Percentiles rank a stretch among this genome's conserved stretches.
Evolutionary conservation across 108 stramenopile species (phyloP).

Genomic region (Cyclostephanos tholiformis): DNA sequence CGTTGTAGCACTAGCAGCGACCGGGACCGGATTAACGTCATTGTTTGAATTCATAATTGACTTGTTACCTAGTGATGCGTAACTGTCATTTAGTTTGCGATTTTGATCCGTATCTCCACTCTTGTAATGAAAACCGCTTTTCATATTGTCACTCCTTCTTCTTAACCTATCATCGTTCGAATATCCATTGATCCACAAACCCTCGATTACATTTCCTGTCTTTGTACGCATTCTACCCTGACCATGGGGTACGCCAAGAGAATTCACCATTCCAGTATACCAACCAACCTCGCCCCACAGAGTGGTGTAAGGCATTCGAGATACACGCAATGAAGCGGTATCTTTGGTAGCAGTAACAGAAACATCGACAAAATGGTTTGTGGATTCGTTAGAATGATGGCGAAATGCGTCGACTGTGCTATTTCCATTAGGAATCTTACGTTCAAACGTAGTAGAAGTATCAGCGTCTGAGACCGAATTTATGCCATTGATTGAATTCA

Average conservation of each 20-base stretch:
- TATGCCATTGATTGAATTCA: too few relatives aligned
- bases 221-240: slow-evolving; percentile 57
- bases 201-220: slow-evolving; percentile 20
- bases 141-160: slow-evolving; percentile 13
- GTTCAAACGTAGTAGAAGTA: background rate
- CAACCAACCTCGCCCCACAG: slow-evolving; percentile 59
- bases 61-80: too few relatives aligned
- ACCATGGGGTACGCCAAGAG: slow-evolving; percentile 53
- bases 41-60: too few relatives aligned
- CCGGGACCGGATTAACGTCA: background rate
- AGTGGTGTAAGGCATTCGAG: slow-evolving; percentile 30
- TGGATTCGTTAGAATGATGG: background rate
- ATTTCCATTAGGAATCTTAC: background rate
- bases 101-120: slow-evolving; percentile 8
- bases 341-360: slow-evolving; percentile 2
- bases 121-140: slow-evolving; percentile 11
- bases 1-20: background rate
- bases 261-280: slow-evolving; percentile 55
- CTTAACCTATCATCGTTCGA: slow-evolving; percentile 16
- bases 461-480: background rate
- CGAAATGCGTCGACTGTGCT: background rate
- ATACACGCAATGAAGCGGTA: background rate
- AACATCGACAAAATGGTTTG: background rate
- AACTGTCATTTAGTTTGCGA: too few relatives aligned
- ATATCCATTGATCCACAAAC: slow-evolving; percentile 22